Conservation (phyloP, 176 grass and related monocot genomes). For the Paspalum notatum region DNA sequence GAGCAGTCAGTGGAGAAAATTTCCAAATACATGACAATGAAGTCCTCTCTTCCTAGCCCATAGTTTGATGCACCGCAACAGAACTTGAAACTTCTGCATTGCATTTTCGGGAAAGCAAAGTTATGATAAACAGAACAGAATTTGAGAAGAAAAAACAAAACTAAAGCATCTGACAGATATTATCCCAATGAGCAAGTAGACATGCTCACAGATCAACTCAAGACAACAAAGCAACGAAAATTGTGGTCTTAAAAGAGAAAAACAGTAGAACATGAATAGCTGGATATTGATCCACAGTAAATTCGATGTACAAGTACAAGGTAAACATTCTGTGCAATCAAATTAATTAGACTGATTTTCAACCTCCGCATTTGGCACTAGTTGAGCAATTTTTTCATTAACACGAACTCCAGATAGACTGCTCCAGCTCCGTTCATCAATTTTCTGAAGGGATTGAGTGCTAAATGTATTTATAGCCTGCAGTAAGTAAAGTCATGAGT, state of each 20-base stretch:
- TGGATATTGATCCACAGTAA: not conserved
- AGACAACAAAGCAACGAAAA: conserved; percentile 11
- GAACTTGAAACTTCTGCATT: conserved; percentile 63
- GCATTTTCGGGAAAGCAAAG: conserved; percentile 19
- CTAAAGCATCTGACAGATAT: not conserved
- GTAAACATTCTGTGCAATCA: not conserved
- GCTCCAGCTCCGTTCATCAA: conserved; percentile 62
- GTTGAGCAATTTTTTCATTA: conserved; percentile 66
- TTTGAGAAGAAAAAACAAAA: not conserved
- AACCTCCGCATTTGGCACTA: conserved; percentile 70
- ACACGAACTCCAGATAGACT: conserved; percentile 75
- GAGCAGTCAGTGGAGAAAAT: not conserved
- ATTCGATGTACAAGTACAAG: conserved; percentile 3
- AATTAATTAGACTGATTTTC: conserved; percentile 10
- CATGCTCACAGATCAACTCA: conserved; percentile 5
- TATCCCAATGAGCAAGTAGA: conserved; percentile 15
- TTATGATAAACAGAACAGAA: conserved; percentile 6
- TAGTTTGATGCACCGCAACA: conserved; percentile 70
- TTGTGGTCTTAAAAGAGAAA: not conserved
- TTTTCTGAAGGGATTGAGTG: conserved; percentile 33
- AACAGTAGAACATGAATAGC: not conserved
- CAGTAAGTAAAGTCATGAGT: conserved; percentile 23
- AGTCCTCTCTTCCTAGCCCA: conserved; percentile 70
- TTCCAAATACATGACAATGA: conserved; percentile 62
- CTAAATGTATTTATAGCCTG: conserved; percentile 61